Percentiles rank a stretch among this genome's conserved stretches.
Conservation (phyloP, 2,329 filamentous ascomycete genomes). For the Penicillium janthinellum region DNA sequence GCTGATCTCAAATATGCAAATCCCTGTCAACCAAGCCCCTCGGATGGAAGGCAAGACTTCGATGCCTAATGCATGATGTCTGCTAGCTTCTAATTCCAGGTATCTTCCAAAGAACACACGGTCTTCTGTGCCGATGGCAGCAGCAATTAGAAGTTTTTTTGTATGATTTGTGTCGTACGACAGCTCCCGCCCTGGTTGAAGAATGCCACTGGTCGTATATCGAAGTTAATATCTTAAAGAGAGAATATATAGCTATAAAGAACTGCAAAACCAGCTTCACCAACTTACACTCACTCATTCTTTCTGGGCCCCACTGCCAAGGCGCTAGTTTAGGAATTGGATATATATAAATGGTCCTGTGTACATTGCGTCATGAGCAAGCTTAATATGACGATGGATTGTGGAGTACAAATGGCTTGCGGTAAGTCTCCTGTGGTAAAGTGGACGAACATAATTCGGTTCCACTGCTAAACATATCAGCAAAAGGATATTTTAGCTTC, state of each 20-base stretch:
- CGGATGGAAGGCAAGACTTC: neutral
- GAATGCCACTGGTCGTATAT: neutral
- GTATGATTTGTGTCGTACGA: neutral
- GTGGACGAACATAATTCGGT: neutral
- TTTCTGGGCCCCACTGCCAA: conserved; percentile 7
- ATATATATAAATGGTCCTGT: conserved; percentile 2
- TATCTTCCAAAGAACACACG: neutral
- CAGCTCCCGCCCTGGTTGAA: neutral
- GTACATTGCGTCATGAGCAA: conserved; percentile 1
- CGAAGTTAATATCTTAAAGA: too few relatives aligned
- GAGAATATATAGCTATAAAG: too few relatives aligned
- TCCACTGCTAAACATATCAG: neutral
- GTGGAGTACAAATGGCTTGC: neutral
- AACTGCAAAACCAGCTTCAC: conserved; percentile 11
- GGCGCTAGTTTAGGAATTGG: conserved; percentile 6
- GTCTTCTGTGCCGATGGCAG: neutral
- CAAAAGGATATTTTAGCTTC: neutral
- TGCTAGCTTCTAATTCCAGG: neutral
- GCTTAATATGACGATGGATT: neutral
- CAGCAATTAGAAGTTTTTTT: neutral
- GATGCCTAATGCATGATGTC: neutral
- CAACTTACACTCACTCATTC: conserved; percentile 1
- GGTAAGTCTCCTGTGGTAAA: neutral
- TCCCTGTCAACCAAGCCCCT: neutral
- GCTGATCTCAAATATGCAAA: too few relatives aligned